Percentiles rank a stretch among this genome's conserved stretches.
Conservation (phyloP, 805 yeast species). For the Suhomyces tanzawaensis region DNA sequence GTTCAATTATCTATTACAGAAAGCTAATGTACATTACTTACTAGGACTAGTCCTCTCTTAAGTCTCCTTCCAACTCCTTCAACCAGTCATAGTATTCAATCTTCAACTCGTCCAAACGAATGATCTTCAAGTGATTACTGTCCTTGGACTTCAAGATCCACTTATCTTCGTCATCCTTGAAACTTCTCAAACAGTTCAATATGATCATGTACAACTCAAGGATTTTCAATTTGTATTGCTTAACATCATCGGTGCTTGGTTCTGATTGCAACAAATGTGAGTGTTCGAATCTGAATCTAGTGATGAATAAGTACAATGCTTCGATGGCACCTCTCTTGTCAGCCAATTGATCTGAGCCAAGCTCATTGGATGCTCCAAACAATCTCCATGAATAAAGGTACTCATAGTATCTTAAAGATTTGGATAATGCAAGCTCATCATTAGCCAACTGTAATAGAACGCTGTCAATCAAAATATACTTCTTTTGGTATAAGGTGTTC, state of each 20-base stretch:
- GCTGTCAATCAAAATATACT: conserved; percentile 32
- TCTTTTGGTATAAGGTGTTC: conserved; percentile 17
- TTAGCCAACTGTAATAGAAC: conserved; percentile 34
- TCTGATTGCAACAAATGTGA: conserved; percentile 13
- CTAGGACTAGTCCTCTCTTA: conserved; percentile 8
- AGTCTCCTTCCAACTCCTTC: conserved; percentile 28
- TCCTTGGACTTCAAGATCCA: conserved; percentile 32
- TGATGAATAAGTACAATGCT: conserved; percentile 36
- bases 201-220: conserved; percentile 43
- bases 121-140: conserved; percentile 15
- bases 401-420: conserved; percentile 35
- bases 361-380: conserved; percentile 19
- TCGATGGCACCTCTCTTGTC: conserved; percentile 47
- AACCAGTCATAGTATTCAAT: conserved; percentile 37
- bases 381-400: conserved; percentile 43
- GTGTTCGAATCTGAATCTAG: conserved; percentile 30
- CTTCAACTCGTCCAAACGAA: conserved; percentile 28
- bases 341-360: conserved; percentile 15
- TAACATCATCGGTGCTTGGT: conserved; percentile 20
- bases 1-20: too few species aligned
- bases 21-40: neutral
- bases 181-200: conserved; percentile 36
- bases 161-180: conserved; percentile 31
- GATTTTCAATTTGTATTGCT: conserved; percentile 36
- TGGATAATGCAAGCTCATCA: conserved; percentile 26